A percentile compares a stretch with the other conserved stretches of the same genome.
Evolutionary conservation across 352 stramenopile species (phyloP).

Genomic region (Phytophthora uliginosa): DNA sequence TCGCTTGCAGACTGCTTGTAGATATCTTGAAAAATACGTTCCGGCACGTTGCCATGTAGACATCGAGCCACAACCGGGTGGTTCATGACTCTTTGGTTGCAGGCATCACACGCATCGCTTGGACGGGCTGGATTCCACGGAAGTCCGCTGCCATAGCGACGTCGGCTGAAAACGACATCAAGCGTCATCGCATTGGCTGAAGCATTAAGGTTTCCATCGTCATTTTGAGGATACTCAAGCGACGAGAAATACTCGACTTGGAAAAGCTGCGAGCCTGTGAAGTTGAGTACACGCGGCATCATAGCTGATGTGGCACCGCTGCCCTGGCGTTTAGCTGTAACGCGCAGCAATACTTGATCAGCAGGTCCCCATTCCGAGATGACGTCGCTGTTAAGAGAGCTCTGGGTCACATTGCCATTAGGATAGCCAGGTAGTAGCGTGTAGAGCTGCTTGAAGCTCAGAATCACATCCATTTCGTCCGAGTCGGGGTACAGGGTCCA

Average conservation of each 20-base stretch:
- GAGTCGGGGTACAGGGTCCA: slow-evolving; percentile 51
- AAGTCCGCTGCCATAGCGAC: slow-evolving; percentile 41
- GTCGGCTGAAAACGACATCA: slow-evolving; percentile 43
- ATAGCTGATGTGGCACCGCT: slow-evolving; percentile 30
- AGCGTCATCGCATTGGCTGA: slow-evolving; percentile 23
- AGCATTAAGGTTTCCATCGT: slow-evolving; percentile 8
- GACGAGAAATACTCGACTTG: slow-evolving; percentile 49
- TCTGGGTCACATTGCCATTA: slow-evolving; percentile 24
- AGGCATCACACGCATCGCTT: slow-evolving; percentile 30
- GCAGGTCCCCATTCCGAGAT: slow-evolving; percentile 39
- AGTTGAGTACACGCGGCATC: slow-evolving; percentile 54
- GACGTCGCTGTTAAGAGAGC: slow-evolving; percentile 26
- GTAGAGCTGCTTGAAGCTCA: slow-evolving; percentile 74
- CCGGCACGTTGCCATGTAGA: slow-evolving; percentile 30
- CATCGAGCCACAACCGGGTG: slow-evolving; percentile 35
- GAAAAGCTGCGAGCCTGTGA: slow-evolving; percentile 54
- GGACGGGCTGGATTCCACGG: slow-evolving; percentile 43
- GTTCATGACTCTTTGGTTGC: slow-evolving; percentile 20
- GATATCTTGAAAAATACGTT: slow-evolving; percentile 34
- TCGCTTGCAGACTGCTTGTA: slow-evolving; percentile 17
- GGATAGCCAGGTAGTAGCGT: slow-evolving; percentile 54
- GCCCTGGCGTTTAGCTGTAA: slow-evolving; percentile 34
- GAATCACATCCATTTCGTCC: slow-evolving; percentile 52
- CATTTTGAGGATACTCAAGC: slow-evolving; percentile 32
- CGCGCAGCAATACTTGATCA: slow-evolving; percentile 58